These are phyloP conservation scores for Pichia phayaonensis DNA, from an alignment of 805 yeast genomes.

Conservation along the genomic window DNA sequence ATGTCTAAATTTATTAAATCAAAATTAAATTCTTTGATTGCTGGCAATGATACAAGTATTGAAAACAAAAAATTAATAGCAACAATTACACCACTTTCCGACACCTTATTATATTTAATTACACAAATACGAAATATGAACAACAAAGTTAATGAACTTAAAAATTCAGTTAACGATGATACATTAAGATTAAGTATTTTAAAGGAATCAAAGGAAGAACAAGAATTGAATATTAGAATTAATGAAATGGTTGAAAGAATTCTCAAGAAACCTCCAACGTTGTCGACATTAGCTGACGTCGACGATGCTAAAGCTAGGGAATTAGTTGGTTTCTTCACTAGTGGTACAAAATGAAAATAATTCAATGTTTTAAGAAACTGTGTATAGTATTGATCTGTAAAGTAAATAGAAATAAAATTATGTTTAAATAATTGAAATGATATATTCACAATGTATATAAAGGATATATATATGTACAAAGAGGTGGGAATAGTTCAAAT, in stretches of 20 bases:
- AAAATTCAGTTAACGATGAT: not conserved
- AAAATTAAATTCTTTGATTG: not conserved
- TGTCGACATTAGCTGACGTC: not conserved
- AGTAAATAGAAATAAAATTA: not conserved
- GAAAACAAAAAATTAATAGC: not conserved
- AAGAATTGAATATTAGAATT: not conserved
- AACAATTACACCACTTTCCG: constrained; percentile 2
- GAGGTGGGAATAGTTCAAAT: not conserved
- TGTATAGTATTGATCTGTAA: not conserved
- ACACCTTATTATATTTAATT: constrained; percentile 1
- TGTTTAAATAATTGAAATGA: not conserved
- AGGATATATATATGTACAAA: not conserved
- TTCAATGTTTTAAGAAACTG: not conserved
- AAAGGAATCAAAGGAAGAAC: not conserved
- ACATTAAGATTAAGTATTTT: not conserved
- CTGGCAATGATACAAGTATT: not conserved
- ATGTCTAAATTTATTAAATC: not conserved
- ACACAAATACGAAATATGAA: constrained; percentile 1
- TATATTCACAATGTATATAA: not conserved
- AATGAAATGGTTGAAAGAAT: not conserved
- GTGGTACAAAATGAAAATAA: not conserved
- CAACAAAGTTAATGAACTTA: not conserved
- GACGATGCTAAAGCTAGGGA: not conserved
- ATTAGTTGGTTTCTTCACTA: constrained; percentile 1
- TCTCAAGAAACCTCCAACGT: not conserved